phyloP scores from a whole-genome alignment of 495 filamentous ascomycete genomes.

The Talaromyces liani region DNA sequence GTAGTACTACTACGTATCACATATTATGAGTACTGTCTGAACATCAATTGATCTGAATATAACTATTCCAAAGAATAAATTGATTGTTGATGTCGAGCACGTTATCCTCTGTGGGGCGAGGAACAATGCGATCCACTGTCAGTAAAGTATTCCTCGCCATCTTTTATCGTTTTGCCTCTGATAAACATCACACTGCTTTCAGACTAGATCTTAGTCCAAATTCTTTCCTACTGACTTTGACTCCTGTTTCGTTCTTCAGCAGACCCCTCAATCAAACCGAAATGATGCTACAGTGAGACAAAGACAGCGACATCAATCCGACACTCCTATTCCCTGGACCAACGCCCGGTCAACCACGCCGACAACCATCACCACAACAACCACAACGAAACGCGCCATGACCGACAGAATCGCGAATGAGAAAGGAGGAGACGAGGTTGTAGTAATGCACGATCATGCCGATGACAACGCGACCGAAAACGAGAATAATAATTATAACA shows the following conservation, averaged over 20 bases:
- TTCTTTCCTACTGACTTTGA: not conserved
- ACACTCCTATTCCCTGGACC: not conserved
- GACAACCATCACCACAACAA: not conserved
- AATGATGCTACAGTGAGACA: not conserved
- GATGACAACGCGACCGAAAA: not conserved
- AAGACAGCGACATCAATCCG: not conserved
- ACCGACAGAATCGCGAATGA: not conserved
- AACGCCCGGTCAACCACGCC: not conserved
- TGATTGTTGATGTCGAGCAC: not conserved
- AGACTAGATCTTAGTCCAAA: not conserved
- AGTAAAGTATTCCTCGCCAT: not conserved
- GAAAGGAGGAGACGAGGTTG: conserved; percentile 1
- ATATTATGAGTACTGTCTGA: not conserved
- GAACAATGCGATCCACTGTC: not conserved
- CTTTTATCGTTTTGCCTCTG: not conserved
- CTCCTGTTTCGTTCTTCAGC: not conserved
- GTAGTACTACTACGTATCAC: not conserved
- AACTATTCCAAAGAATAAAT: no score
- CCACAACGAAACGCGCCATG: not conserved
- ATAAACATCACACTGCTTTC: not conserved
- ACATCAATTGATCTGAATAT: not conserved
- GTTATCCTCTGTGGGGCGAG: not conserved
- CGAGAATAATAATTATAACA: conserved; percentile 40
- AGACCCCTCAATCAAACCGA: not conserved
- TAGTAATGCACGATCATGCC: not conserved